Percentiles rank a stretch among this genome's conserved stretches.
These are phyloP conservation scores for Ustilago trichophora DNA, from an alignment of 1,284 basidiomycete genomes.

Conservation along the genomic window DNA sequence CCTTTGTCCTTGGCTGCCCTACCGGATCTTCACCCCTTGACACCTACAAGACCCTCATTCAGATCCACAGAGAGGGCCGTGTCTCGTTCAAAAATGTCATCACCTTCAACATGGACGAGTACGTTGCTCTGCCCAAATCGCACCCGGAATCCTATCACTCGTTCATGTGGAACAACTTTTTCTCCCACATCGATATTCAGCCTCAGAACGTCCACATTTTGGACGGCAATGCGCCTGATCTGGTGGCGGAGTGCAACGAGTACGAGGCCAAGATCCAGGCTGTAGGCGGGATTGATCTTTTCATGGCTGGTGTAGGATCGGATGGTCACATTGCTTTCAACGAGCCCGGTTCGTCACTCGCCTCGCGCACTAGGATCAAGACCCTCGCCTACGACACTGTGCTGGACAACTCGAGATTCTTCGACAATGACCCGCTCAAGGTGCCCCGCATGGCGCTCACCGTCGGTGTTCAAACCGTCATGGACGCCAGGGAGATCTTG, in stretches of 20 bases:
- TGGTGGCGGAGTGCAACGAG: conserved; percentile 81
- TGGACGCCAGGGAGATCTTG: conserved; percentile 83
- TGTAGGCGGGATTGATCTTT: conserved; percentile 85
- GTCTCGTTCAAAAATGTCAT: conserved; percentile 82
- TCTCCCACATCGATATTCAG: conserved; percentile 76
- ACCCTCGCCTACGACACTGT: conserved; percentile 91
- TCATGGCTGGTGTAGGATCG: conserved; percentile 90
- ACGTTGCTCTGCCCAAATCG: conserved; percentile 81
- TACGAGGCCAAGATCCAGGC: conserved; percentile 82
- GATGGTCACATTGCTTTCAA: conserved; percentile 94
- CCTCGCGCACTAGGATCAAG: conserved; percentile 87
- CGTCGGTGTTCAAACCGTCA: conserved; percentile 85
- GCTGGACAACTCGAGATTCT: conserved; percentile 89
- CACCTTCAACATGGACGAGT: conserved; percentile 94
- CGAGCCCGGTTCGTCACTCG: conserved; percentile 81
- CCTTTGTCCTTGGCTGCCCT: conserved; percentile 85
- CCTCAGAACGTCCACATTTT: conserved; percentile 83
- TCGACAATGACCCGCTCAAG: conserved; percentile 78
- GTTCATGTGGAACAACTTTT: conserved; percentile 76
- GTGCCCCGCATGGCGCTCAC: conserved; percentile 91
- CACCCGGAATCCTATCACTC: conserved; percentile 87
- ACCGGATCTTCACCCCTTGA: conserved; percentile 87
- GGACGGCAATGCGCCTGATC: conserved; percentile 80
- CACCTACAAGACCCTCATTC: conserved; percentile 83
- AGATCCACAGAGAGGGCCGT: conserved; percentile 78